Percentiles rank a stretch among this genome's conserved stretches.
Evolutionary conservation across 306 rosid genomes (phyloP).

Genomic region (Lathyrus sativus): DNA sequence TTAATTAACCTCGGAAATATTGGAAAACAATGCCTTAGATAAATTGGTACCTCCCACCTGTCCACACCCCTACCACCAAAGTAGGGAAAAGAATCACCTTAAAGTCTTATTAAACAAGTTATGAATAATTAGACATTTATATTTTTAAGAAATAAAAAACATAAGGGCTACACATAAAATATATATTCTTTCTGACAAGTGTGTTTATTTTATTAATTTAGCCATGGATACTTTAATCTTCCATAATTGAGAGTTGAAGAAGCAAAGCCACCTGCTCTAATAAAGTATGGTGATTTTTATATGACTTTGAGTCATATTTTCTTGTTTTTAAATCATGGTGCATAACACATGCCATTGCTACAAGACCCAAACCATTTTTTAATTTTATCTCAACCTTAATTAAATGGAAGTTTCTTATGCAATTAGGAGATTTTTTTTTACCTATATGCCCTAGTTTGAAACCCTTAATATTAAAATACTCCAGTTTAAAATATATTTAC

Average conservation of each 20-base stretch:
- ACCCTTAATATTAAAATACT: no score
- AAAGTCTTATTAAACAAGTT: slow-evolving; percentile 32
- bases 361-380: not conserved
- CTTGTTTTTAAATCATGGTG: not conserved
- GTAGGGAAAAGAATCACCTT: slow-evolving; percentile 31
- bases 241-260: slow-evolving; percentile 43
- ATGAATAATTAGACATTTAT: slow-evolving; percentile 33
- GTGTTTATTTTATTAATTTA: slow-evolving; percentile 5
- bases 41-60: slow-evolving; percentile 35
- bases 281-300: slow-evolving; percentile 7
- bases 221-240: slow-evolving; percentile 24
- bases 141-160: slow-evolving; percentile 22
- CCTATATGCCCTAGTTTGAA: no score
- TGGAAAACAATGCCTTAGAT: slow-evolving; percentile 13
- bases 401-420: no score
- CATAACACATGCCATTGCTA: no score
- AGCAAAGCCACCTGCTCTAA: slow-evolving; percentile 14
- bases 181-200: slow-evolving; percentile 14
- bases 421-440: no score
- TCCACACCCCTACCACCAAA: slow-evolving; percentile 41
- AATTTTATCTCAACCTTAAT: no score
- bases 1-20: slow-evolving; percentile 20
- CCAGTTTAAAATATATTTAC: no score
- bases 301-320: not conserved
- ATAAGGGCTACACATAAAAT: slow-evolving; percentile 1